These are phyloP conservation scores for Aspergillus fumigatiaffinis DNA, from an alignment of 2,329 filamentous ascomycete genomes.

Conservation along the genomic window DNA sequence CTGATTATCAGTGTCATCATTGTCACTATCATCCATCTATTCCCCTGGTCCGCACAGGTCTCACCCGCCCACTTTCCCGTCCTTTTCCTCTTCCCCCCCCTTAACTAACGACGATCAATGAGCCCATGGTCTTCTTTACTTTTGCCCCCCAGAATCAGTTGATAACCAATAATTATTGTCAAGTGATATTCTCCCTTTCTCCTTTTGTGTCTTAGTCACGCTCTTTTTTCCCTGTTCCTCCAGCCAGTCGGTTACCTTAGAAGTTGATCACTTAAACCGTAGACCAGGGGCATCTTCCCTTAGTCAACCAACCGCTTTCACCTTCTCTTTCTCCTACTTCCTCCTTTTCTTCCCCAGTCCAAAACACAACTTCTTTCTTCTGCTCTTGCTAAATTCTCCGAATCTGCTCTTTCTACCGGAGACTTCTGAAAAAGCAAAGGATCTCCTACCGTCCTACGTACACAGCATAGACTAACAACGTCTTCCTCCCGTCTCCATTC, in stretches of 20 bases:
- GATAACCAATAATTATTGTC: background rate
- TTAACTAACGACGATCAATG: background rate
- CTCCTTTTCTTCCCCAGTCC: background rate
- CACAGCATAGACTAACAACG: background rate
- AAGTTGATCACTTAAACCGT: background rate
- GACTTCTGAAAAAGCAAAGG: background rate
- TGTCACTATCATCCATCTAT: background rate
- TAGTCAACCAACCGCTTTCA: background rate
- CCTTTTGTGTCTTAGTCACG: background rate
- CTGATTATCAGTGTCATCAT: background rate
- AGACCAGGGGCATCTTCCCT: background rate
- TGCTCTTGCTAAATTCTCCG: background rate
- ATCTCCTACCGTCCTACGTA: background rate
- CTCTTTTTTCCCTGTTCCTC: background rate
- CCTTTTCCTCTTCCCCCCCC: no score
- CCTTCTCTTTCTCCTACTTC: background rate
- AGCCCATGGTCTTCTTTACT: background rate
- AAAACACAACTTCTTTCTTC: background rate
- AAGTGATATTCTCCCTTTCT: slow-evolving; percentile 6
- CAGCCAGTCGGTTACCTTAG: slow-evolving; percentile 2
- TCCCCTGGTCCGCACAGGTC: background rate
- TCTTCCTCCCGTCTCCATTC: slow-evolving; percentile 1
- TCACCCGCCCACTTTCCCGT: background rate
- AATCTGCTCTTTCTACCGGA: background rate
- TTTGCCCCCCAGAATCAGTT: background rate